Evolutionary conservation across 257 asterid species (phyloP).

Genomic region (Gardenia jasminoides): DNA sequence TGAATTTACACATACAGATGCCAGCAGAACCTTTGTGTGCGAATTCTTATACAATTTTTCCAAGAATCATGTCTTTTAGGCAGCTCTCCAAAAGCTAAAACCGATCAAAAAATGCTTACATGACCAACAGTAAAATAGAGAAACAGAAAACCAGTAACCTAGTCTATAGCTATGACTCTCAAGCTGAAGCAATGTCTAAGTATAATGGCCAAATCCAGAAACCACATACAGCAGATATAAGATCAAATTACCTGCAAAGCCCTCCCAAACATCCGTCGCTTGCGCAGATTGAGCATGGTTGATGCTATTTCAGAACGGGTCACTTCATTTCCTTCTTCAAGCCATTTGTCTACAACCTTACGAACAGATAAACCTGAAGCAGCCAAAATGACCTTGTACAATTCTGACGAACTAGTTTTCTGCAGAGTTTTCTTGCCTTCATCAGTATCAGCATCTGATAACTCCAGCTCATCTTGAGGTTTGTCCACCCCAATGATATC

Average conservation of each 20-base stretch:
- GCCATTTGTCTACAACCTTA: conserved; percentile 58
- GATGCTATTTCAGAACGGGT: conserved; percentile 36
- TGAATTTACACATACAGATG: not conserved
- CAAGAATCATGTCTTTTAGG: not conserved
- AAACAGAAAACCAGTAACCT: not conserved
- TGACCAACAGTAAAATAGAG: not conserved
- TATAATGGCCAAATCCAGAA: not conserved
- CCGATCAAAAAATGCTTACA: not conserved
- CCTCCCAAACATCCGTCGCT: conserved; percentile 41
- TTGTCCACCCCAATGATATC: conserved; percentile 24
- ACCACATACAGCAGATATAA: not conserved
- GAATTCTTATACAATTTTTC: not conserved
- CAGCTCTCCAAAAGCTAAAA: not conserved
- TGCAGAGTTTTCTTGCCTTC: conserved; percentile 24
- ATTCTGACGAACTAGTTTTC: conserved; percentile 24
- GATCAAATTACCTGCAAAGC: conserved; percentile 67
- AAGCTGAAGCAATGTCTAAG: not conserved
- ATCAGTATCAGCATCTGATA: conserved; percentile 31
- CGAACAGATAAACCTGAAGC: conserved; percentile 34
- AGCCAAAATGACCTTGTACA: conserved; percentile 52
- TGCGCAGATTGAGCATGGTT: conserved; percentile 50
- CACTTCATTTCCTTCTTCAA: conserved; percentile 63
- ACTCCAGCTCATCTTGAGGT: conserved; percentile 32
- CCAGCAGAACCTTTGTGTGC: no score
- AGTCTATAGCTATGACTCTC: not conserved